Base-by-base conservation (phyloP, 768 basidiomycete genomes). In the Holtermanniella nyarrowii region DNA sequence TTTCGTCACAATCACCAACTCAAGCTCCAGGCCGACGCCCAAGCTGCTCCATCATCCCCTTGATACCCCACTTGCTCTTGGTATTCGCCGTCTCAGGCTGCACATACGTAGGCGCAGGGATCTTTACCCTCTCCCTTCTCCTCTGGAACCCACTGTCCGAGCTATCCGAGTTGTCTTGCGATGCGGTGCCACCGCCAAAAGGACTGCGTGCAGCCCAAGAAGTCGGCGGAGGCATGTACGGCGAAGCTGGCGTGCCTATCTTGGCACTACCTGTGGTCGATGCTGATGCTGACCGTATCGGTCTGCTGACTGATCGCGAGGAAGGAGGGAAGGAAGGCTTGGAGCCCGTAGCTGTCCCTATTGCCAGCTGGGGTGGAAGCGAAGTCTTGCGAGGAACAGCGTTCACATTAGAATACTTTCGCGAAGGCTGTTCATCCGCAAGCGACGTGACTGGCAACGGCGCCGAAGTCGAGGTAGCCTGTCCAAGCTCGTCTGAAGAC, bases 401-500 rank as follows among this genome's bases (percentile, higher is more conserved):
- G 10, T 7, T 7, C 31, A 37, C 16, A 16, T 37, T 37, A n/a
- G n/a, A n/a, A n/a, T n/a, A n/a, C n/a, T n/a, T n/a, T n/a, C n/a
- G n/a, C n/a, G n/a, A n/a, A n/a, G n/a, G n/a, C n/a, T n/a, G n/a
- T n/a, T n/a, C n/a, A n/a, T n/a, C n/a, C n/a, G n/a, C n/a, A n/a
- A n/a, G n/a, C n/a, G n/a, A n/a, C n/a, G n/a, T 22, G 20, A 54
- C 39, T n/a, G 55, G 47, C 52, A 59, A 49, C 11, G 60, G 58
- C 12, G 40, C 48, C 5, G 60, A 62, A 21, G 57, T 59, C 21
- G 50, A 26, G 5, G 57, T 52, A 44, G 51, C 26, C 4, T 26
- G 48, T 44, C 40, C 44, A 21, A 48, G 31, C 24, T 61, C 52
- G 21, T 24, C 27, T 12, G 39, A 39, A 16, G 22, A 20, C 1